Conservation (phyloP, 2,329 filamentous ascomycete genomes). For the Alternaria triticina region DNA sequence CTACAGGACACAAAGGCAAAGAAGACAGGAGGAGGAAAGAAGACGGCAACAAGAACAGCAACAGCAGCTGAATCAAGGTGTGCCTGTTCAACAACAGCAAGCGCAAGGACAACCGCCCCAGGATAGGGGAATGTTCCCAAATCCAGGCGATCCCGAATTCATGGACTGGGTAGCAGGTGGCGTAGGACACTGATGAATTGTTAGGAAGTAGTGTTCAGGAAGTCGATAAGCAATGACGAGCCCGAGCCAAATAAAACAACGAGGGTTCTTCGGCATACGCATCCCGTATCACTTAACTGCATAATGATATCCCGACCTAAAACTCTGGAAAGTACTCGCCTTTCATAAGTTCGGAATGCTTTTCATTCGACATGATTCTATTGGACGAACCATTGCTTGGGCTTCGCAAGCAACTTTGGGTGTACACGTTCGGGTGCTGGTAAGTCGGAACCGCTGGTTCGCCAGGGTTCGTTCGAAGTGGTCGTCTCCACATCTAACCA, state of each 20-base stretch:
- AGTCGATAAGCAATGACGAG: background rate
- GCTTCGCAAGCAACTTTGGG: background rate
- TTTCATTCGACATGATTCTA: background rate
- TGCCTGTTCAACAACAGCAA: slow-evolving; percentile 31
- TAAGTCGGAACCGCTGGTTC: background rate
- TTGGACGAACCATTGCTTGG: background rate
- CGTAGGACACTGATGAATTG: slow-evolving; percentile 61
- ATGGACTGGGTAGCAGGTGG: slow-evolving; percentile 72
- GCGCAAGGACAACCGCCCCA: slow-evolving; percentile 38
- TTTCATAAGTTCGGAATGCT: background rate
- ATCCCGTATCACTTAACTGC: background rate
- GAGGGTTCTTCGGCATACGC: background rate
- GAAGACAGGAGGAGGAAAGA: slow-evolving; percentile 52
- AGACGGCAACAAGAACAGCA: slow-evolving; percentile 37
- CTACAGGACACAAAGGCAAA: slow-evolving; percentile 72
- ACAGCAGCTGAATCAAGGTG: slow-evolving; percentile 36
- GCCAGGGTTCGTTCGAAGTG: background rate
- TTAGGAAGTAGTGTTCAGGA: background rate
- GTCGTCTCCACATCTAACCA: background rate
- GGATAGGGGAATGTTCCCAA: slow-evolving; percentile 68
- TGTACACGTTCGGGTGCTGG: background rate
- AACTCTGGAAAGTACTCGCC: background rate
- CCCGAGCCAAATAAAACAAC: background rate
- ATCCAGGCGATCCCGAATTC: slow-evolving; percentile 70
- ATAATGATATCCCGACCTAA: background rate